These are phyloP conservation scores for Pythium coloratum DNA, from an alignment of 352 stramenopile species.

Conservation along the genomic window DNA sequence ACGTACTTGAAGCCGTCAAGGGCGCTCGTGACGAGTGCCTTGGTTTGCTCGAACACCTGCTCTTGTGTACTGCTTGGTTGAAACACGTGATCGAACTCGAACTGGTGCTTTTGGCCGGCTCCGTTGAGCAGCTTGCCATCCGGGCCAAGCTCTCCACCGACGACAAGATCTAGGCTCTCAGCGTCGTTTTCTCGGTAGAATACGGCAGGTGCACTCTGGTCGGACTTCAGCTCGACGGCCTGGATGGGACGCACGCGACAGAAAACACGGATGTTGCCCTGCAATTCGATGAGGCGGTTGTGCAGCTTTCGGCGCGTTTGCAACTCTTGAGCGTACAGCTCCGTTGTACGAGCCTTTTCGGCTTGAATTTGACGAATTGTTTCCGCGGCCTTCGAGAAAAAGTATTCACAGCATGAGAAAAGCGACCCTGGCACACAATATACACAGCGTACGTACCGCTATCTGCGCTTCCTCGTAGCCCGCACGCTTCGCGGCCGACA, in stretches of 20 bases:
- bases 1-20: constrained; percentile 96
- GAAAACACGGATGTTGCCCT: constrained; percentile 94
- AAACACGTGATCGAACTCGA: constrained; percentile 98
- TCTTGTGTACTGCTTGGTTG: constrained; percentile 60
- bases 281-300: constrained; percentile 90
- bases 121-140: constrained; percentile 45
- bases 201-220: constrained; percentile 60
- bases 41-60: constrained; percentile 80
- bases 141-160: constrained; percentile 37
- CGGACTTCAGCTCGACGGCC: constrained; percentile 67
- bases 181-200: constrained; percentile 75
- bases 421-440: not conserved
- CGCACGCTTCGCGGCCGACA: constrained; percentile 31
- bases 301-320: constrained; percentile 79
- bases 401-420: not conserved
- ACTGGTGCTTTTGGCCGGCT: constrained; percentile 89
- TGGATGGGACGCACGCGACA: constrained; percentile 89
- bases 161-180: constrained; percentile 61
- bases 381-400: constrained; percentile 39
- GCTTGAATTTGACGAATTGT: constrained; percentile 44
- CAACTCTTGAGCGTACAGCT: constrained; percentile 75
- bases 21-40: constrained; percentile 70
- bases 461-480: constrained; percentile 48
- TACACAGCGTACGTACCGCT: constrained; percentile 36
- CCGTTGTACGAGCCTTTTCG: constrained; percentile 58